phyloP scores from a whole-genome alignment of 2,329 filamentous ascomycete species.

The Tolypocladium album region DNA sequence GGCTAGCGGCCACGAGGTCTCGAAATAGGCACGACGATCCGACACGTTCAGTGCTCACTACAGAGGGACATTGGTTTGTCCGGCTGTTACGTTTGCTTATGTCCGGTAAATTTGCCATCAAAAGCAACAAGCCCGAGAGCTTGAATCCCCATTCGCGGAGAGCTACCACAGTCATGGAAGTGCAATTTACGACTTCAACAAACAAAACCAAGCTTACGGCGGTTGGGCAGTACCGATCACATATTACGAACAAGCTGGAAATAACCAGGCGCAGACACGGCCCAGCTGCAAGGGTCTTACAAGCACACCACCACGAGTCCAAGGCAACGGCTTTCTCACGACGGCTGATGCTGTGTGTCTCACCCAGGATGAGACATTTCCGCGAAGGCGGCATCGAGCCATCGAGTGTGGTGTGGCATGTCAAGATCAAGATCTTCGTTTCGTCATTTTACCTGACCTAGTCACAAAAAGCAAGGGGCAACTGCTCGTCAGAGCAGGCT shows the following conservation, averaged over 20 bases:
- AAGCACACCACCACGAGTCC: not conserved
- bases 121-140: not conserved
- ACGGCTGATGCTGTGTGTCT: not conserved
- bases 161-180: too few relatives aligned
- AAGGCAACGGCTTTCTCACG: not conserved
- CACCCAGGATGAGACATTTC: not conserved
- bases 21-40: not conserved
- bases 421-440: not conserved
- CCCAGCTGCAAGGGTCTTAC: not conserved
- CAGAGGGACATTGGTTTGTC: not conserved
- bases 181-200: not conserved
- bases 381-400: not conserved
- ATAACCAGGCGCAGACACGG: not conserved
- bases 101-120: not conserved
- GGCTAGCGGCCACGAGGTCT: not conserved
- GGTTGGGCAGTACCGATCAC: not conserved
- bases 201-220: not conserved
- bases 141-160: too few relatives aligned
- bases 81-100: not conserved
- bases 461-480: constrained; percentile 1
- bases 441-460: not conserved
- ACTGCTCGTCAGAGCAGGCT: not conserved
- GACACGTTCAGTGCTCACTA: not conserved
- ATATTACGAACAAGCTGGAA: not conserved
- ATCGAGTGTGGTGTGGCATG: too few relatives aligned